Percentiles rank a stretch among this genome's conserved stretches.
phyloP scores from a whole-genome alignment of 176 grass and related monocot genomes.

The Musa troglodytarum region DNA sequence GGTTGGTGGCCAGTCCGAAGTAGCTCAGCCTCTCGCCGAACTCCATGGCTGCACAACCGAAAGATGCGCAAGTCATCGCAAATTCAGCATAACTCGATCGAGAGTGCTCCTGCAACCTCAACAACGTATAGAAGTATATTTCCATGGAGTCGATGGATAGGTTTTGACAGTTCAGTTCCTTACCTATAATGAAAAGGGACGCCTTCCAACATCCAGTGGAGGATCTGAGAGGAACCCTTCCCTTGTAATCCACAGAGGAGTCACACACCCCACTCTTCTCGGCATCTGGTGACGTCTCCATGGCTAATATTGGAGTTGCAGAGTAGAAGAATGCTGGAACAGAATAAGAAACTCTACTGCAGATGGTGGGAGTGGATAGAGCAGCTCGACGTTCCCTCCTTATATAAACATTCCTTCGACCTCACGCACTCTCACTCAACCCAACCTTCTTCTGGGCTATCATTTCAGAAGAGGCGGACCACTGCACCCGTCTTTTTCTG shows the following conservation, averaged over 20 bases:
- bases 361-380: too few species aligned
- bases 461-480: too few species aligned
- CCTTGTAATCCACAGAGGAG: constrained; percentile 52
- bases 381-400: too few species aligned
- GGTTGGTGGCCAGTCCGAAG: constrained; percentile 56
- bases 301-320: too few species aligned
- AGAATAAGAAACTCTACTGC: too few species aligned
- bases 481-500: too few species aligned
- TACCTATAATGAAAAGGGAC: constrained; percentile 67
- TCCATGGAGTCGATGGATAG: too few species aligned
- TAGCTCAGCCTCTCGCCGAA: constrained; percentile 84
- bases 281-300: neutral
- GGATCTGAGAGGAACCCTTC: constrained; percentile 33
- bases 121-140: neutral
- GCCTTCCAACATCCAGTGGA: constrained; percentile 60
- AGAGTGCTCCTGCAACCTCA: neutral
- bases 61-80: neutral
- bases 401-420: too few species aligned
- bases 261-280: constrained; percentile 43
- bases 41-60: constrained; percentile 43
- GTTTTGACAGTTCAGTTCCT: neutral
- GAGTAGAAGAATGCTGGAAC: too few species aligned
- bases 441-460: too few species aligned
- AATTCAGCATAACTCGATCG: neutral
- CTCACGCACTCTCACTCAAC: too few species aligned